phyloP scores from a whole-genome alignment of 2,329 filamentous ascomycete species.

The Akanthomyces muscarius region DNA sequence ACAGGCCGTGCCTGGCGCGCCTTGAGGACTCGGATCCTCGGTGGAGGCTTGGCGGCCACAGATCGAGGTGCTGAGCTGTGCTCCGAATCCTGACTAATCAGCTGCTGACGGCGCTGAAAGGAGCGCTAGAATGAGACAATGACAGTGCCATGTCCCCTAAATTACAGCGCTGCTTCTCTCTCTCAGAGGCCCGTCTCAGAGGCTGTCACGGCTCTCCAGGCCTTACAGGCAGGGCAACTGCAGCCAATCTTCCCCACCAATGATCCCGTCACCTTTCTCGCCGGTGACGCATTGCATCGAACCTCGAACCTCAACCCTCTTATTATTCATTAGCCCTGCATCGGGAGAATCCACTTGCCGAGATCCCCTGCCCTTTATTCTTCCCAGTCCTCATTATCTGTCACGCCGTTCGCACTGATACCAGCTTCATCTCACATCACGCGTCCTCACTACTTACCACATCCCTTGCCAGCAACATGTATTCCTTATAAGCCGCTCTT shows the following conservation, averaged over 20 bases:
- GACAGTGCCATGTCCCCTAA: background rate
- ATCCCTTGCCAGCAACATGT: background rate
- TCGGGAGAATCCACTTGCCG: constrained; percentile 2
- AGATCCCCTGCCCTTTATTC: background rate
- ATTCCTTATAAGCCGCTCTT: background rate
- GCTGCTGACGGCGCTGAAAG: background rate
- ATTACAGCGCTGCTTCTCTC: background rate
- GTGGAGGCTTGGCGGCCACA: background rate
- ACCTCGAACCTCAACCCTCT: background rate
- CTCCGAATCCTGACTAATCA: background rate
- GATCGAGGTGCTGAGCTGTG: background rate
- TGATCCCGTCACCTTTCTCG: constrained; percentile 1
- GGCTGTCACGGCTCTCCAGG: too few relatives aligned
- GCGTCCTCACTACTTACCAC: background rate
- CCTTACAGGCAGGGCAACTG: background rate
- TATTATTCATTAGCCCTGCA: background rate
- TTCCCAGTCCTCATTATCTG: background rate
- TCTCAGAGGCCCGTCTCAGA: background rate
- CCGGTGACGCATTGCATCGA: constrained; percentile 13
- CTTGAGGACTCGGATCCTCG: background rate
- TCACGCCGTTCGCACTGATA: too few relatives aligned
- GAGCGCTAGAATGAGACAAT: background rate
- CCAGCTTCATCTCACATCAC: background rate
- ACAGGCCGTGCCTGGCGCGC: background rate
- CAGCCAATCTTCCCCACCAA: background rate